Base-by-base conservation (phyloP, 352 stramenopile species). In the Thalassiosira exigua region DNA sequence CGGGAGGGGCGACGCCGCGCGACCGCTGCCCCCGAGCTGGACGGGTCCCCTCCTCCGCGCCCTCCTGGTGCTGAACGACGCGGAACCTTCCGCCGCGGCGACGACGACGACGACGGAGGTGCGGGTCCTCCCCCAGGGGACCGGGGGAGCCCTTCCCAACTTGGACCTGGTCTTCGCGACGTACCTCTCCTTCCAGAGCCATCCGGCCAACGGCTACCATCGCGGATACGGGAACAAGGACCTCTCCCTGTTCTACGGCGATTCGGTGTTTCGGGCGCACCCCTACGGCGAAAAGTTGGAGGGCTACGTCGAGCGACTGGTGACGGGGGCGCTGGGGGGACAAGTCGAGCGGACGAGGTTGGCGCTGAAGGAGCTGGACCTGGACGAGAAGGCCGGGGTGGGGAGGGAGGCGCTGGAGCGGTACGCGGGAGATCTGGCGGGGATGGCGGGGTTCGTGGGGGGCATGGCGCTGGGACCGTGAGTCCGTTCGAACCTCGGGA, bases 111-210 rank as follows among this genome's bases (percentile, higher is more conserved):
- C 30, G 24, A 67, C 68, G n/a, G 60, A 88, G 48, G 50, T 88
- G 24, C 58, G 62, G 33, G 81, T 93, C 17, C 53, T 91, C 14
- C 78, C 88, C 22, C 86, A 92, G 36, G 88, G 86, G 36, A 75
- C 58, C 9, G 56, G 75, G 46, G 88, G 88, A 21, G 51, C 81
- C 29, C 69, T 93, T 24, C 88, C 88, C 24, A 93, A 93, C 72
- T 69, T 91, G 36, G 88, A 93, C 80, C 71, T 92, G 32, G 77
- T 91, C 7, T 91, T 88, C 79, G 84, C 86, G 30, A 84, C 75
- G 1, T 56, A 67, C 27, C 46, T 66, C 2, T 67, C 68, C 9
- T 70, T 84, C 22, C 69, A 84, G 39, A 84, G 60, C 32, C 54
- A 66, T 48, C 62, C 62, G 1, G 36, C 29, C 0, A 44, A 17